Evolutionary conservation across 495 filamentous ascomycete genomes (phyloP).

Genomic region (Baudoinia panamericana): DNA sequence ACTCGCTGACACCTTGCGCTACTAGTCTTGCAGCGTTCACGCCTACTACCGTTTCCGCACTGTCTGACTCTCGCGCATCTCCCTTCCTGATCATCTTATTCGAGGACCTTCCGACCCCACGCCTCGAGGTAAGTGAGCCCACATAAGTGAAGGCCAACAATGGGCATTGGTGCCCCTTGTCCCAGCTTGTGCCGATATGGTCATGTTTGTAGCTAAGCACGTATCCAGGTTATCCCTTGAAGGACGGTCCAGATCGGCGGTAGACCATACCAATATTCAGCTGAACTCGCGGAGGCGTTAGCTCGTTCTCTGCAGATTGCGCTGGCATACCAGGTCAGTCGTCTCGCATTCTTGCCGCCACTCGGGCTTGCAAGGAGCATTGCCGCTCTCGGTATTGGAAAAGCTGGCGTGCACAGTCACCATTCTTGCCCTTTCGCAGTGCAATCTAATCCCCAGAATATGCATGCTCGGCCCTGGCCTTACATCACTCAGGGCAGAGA

Average conservation of each 20-base stretch:
- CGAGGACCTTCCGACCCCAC: too few relatives aligned
- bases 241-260: slow-evolving; percentile 13
- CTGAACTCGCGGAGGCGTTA: slow-evolving; percentile 29
- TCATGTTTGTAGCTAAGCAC: too few relatives aligned
- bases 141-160: too few relatives aligned
- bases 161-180: too few relatives aligned
- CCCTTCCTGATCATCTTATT: slow-evolving; percentile 2
- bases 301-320: slow-evolving; percentile 30
- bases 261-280: too few relatives aligned
- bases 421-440: slow-evolving; percentile 3
- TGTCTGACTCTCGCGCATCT: too few relatives aligned
- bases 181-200: too few relatives aligned
- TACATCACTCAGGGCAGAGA: slow-evolving; percentile 12
- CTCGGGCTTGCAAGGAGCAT: slow-evolving; percentile 22
- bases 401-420: slow-evolving; percentile 5
- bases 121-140: too few relatives aligned
- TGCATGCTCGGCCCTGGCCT: slow-evolving; percentile 14
- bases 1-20: neutral
- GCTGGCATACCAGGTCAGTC: slow-evolving; percentile 21
- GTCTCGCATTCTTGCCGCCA: slow-evolving; percentile 13
- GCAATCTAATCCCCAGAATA: slow-evolving; percentile 25
- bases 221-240: slow-evolving; percentile 12
- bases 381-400: slow-evolving; percentile 3
- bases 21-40: slow-evolving; percentile 13
- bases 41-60: too few relatives aligned